Conservation (phyloP, 257 asterid genomes). For the Hygrophila difformis region DNA sequence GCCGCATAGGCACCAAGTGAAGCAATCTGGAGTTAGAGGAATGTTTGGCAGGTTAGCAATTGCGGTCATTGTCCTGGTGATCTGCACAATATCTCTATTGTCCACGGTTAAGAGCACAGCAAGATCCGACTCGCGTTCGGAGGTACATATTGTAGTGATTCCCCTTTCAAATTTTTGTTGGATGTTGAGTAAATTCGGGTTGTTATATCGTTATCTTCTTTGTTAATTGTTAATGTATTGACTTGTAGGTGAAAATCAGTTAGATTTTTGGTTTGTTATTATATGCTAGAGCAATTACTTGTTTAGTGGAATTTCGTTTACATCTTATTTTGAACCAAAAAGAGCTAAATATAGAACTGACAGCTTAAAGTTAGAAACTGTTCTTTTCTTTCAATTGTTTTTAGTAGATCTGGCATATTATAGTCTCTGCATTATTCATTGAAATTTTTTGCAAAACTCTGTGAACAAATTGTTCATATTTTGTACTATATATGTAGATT, state of each 20-base stretch:
- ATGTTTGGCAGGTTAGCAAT: conserved; percentile 64
- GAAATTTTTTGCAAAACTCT: neutral
- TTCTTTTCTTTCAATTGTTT: conserved; percentile 4
- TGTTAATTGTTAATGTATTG: neutral
- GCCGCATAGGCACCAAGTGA: conserved; percentile 57
- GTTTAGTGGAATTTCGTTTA: neutral
- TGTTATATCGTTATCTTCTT: neutral
- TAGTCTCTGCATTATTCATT: neutral
- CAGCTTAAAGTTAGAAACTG: neutral
- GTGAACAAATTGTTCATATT: conserved; percentile 6
- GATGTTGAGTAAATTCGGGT: neutral
- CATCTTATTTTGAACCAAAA: conserved; percentile 2
- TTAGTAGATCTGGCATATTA: conserved; percentile 9
- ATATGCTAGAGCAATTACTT: neutral
- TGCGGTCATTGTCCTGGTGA: conserved; percentile 59
- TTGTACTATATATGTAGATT: conserved; percentile 42
- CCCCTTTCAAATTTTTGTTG: neutral
- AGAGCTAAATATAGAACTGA: neutral
- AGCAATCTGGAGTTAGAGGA: conserved; percentile 65
- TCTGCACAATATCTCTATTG: conserved; percentile 53
- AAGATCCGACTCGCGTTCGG: conserved; percentile 28
- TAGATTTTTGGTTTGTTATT: conserved; percentile 13
- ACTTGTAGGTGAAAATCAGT: conserved; percentile 10
- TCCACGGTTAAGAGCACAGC: conserved; percentile 38
- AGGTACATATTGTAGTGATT: conserved; percentile 29